These are phyloP conservation scores for Saccharum hybrid DNA, from an alignment of 202 grass and related monocot species.

Conservation along the genomic window DNA sequence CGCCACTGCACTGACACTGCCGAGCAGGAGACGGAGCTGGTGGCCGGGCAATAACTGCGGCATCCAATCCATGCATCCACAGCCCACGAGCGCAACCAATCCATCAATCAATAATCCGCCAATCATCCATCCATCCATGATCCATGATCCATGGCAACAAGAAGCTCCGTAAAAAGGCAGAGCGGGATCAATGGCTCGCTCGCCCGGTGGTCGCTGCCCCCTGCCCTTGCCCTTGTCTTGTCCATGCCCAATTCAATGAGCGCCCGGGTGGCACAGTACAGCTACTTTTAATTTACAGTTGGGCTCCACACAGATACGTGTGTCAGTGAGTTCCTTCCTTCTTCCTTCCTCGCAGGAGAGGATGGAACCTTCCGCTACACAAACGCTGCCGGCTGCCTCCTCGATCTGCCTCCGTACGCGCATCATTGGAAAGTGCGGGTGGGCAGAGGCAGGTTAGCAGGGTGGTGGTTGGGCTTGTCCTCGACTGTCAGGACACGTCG, in stretches of 20 bases:
- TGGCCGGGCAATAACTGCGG: conserved; percentile 50
- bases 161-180: conserved; percentile 43
- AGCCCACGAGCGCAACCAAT: neutral
- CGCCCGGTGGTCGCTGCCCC: too few relatives aligned
- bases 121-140: too few relatives aligned
- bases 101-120: neutral
- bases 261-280: neutral
- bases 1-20: neutral
- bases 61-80: conserved; percentile 7
- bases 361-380: conserved; percentile 20
- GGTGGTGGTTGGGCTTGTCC: conserved; percentile 45
- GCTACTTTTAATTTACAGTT: conserved; percentile 39
- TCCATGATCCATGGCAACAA: conserved; percentile 14
- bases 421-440: conserved; percentile 42
- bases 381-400: neutral
- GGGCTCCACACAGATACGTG: conserved; percentile 59
- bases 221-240: neutral
- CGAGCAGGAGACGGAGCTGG: neutral
- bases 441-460: conserved; percentile 4
- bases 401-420: conserved; percentile 8
- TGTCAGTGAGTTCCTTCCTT: conserved; percentile 50
- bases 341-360: neutral
- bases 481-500: conserved; percentile 32
- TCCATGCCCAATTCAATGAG: conserved; percentile 37
- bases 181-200: conserved; percentile 9